Evolutionary conservation across 768 basidiomycete genomes (phyloP).

Genomic region (Podaxis sp.): DNA sequence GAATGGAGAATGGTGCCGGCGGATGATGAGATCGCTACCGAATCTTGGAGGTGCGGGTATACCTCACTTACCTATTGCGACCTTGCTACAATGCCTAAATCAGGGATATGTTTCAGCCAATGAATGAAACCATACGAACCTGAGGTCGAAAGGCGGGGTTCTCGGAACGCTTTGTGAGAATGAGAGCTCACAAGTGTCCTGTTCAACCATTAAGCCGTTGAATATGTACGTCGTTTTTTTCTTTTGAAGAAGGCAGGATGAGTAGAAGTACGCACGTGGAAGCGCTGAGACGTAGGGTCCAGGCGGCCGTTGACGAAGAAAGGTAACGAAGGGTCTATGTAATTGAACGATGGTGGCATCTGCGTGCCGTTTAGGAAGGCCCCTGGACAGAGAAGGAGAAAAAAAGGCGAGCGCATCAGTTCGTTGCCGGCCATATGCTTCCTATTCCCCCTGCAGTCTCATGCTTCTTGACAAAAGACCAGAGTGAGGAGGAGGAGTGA

Average conservation of each 20-base stretch:
- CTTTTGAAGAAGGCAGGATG: not conserved
- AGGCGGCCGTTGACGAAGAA: slow-evolving; percentile 42
- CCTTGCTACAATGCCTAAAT: slow-evolving; percentile 30
- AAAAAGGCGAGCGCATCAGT: not conserved
- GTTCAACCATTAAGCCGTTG: not conserved
- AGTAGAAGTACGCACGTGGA: slow-evolving; percentile 36
- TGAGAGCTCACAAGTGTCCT: slow-evolving; percentile 45
- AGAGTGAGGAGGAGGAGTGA: not conserved
- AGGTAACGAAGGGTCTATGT: slow-evolving; percentile 41
- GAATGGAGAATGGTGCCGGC: not conserved
- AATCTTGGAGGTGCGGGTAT: not conserved
- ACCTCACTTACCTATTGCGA: slow-evolving; percentile 40
- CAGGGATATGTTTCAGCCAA: not conserved
- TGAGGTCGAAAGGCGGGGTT: slow-evolving; percentile 46
- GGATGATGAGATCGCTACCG: not conserved
- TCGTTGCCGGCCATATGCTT: not conserved
- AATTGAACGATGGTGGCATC: slow-evolving; percentile 40
- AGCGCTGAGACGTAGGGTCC: slow-evolving; percentile 48
- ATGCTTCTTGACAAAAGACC: not conserved
- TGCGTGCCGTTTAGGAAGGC: slow-evolving; percentile 48
- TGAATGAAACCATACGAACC: slow-evolving; percentile 25
- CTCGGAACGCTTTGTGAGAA: slow-evolving; percentile 39
- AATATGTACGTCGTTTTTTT: not conserved
- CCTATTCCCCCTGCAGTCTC: slow-evolving; percentile 29
- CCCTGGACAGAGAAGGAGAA: slow-evolving; percentile 25